phyloP scores from a whole-genome alignment of 2,329 filamentous ascomycete genomes.

The Daldinia sp. region DNA sequence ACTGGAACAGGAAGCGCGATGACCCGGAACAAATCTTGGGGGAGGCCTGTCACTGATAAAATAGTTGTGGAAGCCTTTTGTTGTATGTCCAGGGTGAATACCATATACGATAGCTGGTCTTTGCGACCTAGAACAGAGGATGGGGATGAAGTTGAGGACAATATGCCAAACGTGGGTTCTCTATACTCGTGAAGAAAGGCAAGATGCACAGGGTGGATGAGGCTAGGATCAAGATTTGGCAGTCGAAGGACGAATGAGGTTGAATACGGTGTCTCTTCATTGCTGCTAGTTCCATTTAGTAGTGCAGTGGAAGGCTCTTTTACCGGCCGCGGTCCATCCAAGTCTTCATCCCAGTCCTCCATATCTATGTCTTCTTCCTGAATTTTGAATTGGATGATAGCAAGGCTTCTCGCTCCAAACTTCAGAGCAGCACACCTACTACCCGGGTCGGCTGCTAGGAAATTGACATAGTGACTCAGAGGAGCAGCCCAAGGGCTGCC shows the following conservation, averaged over 20 bases:
- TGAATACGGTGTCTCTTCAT: slow-evolving; percentile 80
- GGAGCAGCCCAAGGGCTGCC: slow-evolving; percentile 84
- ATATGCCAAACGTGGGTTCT: slow-evolving; percentile 95
- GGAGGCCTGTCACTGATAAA: slow-evolving; percentile 84
- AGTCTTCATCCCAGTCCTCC: slow-evolving; percentile 88
- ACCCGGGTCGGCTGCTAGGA: slow-evolving; percentile 87
- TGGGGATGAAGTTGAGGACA: slow-evolving; percentile 80
- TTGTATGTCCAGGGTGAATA: slow-evolving; percentile 94
- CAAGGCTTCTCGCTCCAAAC: slow-evolving; percentile 88
- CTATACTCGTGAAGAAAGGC: slow-evolving; percentile 96
- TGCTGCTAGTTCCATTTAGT: slow-evolving; percentile 60
- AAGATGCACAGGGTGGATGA: slow-evolving; percentile 91
- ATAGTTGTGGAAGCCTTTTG: slow-evolving; percentile 94
- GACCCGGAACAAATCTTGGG: slow-evolving; percentile 87
- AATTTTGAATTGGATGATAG: slow-evolving; percentile 93
- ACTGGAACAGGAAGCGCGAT: slow-evolving; percentile 86
- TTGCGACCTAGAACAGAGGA: slow-evolving; percentile 85
- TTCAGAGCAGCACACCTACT: slow-evolving; percentile 95
- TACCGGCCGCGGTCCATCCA: slow-evolving; percentile 74
- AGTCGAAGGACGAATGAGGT: slow-evolving; percentile 94
- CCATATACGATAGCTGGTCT: slow-evolving; percentile 89
- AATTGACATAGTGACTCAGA: slow-evolving; percentile 80
- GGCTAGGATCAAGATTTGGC: slow-evolving; percentile 85
- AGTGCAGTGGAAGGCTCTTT: slow-evolving; percentile 59
- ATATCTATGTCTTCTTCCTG: slow-evolving; percentile 88